phyloP scores from a whole-genome alignment of 1,284 basidiomycete genomes.

The Heterobasidion parviporum region DNA sequence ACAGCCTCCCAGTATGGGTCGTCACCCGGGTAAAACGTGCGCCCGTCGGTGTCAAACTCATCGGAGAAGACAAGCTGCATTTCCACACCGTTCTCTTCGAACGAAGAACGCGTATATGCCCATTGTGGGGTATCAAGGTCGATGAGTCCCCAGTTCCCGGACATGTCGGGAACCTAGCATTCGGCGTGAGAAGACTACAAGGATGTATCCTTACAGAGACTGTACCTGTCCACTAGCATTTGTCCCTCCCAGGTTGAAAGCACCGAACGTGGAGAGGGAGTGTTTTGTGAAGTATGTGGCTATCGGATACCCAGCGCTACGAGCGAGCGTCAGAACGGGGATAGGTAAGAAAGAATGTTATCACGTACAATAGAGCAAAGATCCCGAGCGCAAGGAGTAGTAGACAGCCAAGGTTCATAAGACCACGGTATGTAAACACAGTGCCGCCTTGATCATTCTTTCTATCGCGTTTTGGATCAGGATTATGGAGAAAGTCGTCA shows the following conservation, averaged over 20 bases:
- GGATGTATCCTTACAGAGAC: not conserved
- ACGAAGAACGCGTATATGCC: slow-evolving; percentile 53
- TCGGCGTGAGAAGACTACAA: not conserved
- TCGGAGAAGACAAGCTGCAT: slow-evolving; percentile 79
- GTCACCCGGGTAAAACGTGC: slow-evolving; percentile 69
- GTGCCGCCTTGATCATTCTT: slow-evolving; percentile 51
- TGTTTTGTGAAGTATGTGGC: slow-evolving; percentile 57
- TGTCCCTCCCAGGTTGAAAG: slow-evolving; percentile 74
- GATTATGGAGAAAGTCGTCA: slow-evolving; percentile 69
- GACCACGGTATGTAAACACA: slow-evolving; percentile 65
- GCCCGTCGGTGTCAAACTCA: slow-evolving; percentile 89
- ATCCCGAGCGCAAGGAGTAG: slow-evolving; percentile 53
- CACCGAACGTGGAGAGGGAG: slow-evolving; percentile 45
- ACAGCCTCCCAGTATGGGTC: slow-evolving; percentile 66
- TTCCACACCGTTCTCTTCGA: slow-evolving; percentile 32
- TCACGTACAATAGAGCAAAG: slow-evolving; percentile 63
- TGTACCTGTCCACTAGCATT: slow-evolving; percentile 73
- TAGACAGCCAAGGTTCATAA: slow-evolving; percentile 74
- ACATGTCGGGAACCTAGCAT: slow-evolving; percentile 55
- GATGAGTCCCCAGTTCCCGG: slow-evolving; percentile 63
- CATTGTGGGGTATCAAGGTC: slow-evolving; percentile 69
- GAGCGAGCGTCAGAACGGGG: not conserved
- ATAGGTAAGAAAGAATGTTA: not conserved
- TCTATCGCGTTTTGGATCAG: slow-evolving; percentile 64
- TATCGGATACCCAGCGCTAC: slow-evolving; percentile 76